These are phyloP conservation scores for Vinca minor DNA, from an alignment of 257 asterid genomes.

Conservation along the genomic window DNA sequence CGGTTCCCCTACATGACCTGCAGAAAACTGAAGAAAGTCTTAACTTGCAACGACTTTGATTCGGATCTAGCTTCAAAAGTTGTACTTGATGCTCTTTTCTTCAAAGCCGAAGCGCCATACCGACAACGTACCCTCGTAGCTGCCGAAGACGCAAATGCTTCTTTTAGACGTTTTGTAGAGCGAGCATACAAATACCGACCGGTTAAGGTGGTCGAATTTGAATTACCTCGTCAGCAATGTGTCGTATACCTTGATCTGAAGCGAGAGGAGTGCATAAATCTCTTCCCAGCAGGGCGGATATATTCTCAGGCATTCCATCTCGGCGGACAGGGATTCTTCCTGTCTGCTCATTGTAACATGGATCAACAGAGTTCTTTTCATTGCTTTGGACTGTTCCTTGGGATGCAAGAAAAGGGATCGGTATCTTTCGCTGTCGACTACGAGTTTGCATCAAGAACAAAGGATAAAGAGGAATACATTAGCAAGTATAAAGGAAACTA, in stretches of 20 bases:
- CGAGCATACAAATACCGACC: slow-evolving; percentile 78
- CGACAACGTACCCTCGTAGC: slow-evolving; percentile 53
- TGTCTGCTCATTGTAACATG: slow-evolving; percentile 81
- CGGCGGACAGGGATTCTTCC: slow-evolving; percentile 78
- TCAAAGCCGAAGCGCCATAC: slow-evolving; percentile 64
- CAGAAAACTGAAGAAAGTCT: slow-evolving; percentile 67
- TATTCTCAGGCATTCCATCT: slow-evolving; percentile 80
- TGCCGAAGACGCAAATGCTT: slow-evolving; percentile 26
- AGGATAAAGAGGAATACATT: slow-evolving; percentile 43
- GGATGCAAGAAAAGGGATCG: slow-evolving; percentile 70
- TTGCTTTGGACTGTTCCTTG: slow-evolving; percentile 76
- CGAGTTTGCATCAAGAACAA: slow-evolving; percentile 58
- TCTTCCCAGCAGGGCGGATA: slow-evolving; percentile 57
- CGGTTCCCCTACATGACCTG: slow-evolving; percentile 87
- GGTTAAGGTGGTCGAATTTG: slow-evolving; percentile 63
- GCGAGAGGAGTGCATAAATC: slow-evolving; percentile 56
- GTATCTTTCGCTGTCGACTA: slow-evolving; percentile 56
- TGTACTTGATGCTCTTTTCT: slow-evolving; percentile 73
- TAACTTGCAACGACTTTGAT: slow-evolving; percentile 56
- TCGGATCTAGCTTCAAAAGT: slow-evolving; percentile 48
- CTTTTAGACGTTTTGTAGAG: slow-evolving; percentile 44
- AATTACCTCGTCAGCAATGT: slow-evolving; percentile 64
- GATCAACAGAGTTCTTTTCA: slow-evolving; percentile 53
- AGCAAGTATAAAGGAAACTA: slow-evolving; percentile 61
- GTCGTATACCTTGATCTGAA: slow-evolving; percentile 69